These are phyloP conservation scores for Turritis glabra DNA, from an alignment of 345 rosid species.

Conservation along the genomic window DNA sequence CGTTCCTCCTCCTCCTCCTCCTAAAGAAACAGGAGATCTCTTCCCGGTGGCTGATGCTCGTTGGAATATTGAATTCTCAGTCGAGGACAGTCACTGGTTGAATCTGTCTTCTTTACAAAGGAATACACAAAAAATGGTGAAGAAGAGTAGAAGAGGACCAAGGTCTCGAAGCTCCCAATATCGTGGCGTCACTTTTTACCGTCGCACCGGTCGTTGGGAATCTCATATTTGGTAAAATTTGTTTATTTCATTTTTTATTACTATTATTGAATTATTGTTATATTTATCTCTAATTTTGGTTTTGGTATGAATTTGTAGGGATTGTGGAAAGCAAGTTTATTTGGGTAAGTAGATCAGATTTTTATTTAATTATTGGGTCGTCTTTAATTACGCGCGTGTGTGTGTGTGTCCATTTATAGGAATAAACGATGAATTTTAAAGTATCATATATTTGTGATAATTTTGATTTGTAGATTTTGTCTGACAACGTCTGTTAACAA, in stretches of 20 bases:
- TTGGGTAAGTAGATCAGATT: conserved; percentile 57
- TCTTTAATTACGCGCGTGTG: conserved; percentile 20
- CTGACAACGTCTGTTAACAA: conserved; percentile 40
- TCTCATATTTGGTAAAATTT: conserved; percentile 84
- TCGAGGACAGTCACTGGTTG: conserved; percentile 36
- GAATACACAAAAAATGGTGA: conserved; percentile 28
- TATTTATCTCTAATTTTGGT: conserved; percentile 5
- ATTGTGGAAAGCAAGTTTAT: conserved; percentile 97
- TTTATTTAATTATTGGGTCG: neutral
- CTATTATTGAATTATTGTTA: neutral
- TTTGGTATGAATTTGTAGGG: conserved; percentile 56
- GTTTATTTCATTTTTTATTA: neutral
- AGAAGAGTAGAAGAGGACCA: conserved; percentile 85
- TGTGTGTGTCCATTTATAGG: conserved; percentile 6
- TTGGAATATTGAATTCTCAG: conserved; percentile 19
- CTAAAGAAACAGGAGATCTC: conserved; percentile 40
- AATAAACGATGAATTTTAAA: conserved; percentile 8
- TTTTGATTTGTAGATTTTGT: neutral
- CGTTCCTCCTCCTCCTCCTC: conserved; percentile 37
- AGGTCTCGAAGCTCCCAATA: conserved; percentile 95
- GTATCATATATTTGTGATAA: conserved; percentile 31
- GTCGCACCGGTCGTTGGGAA: conserved; percentile 98
- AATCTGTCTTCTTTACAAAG: conserved; percentile 27
- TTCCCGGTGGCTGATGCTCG: conserved; percentile 23
- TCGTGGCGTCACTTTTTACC: conserved; percentile 95